Evolutionary conservation across 2,329 filamentous ascomycete species (phyloP).

Genomic region (Geosmithia putterillii): DNA sequence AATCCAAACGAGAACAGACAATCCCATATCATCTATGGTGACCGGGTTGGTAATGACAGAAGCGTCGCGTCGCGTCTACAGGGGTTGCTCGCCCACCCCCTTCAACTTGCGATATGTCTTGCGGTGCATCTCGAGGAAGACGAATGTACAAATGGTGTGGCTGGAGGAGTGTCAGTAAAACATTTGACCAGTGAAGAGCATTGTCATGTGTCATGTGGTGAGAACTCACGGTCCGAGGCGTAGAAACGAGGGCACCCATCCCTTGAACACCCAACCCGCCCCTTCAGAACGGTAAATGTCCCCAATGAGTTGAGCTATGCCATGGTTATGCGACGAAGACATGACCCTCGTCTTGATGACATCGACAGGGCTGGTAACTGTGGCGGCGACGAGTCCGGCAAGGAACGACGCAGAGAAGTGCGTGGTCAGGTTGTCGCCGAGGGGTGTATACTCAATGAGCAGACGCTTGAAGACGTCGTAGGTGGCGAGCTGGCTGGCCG

Average conservation of each 20-base stretch:
- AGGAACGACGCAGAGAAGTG: slow-evolving; percentile 70
- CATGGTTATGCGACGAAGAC: slow-evolving; percentile 43
- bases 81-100: slow-evolving; percentile 16
- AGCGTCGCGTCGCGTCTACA: no score
- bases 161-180: slow-evolving; percentile 15
- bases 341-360: slow-evolving; percentile 86
- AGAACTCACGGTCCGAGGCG: slow-evolving; percentile 48
- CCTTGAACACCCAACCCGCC: slow-evolving; percentile 74
- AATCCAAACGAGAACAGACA: neutral
- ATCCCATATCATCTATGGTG: no score
- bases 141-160: slow-evolving; percentile 77
- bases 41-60: neutral
- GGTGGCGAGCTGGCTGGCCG: slow-evolving; percentile 68
- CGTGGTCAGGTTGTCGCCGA: slow-evolving; percentile 59
- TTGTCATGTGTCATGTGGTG: no score
- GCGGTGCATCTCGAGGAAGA: slow-evolving; percentile 81
- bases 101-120: slow-evolving; percentile 53
- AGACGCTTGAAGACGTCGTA: slow-evolving; percentile 73
- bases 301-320: slow-evolving; percentile 46
- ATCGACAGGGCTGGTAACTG: slow-evolving; percentile 73
- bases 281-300: slow-evolving; percentile 63
- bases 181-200: neutral
- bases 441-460: slow-evolving; percentile 52
- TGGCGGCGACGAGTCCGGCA: slow-evolving; percentile 74
- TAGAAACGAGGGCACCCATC: slow-evolving; percentile 71